Percentiles rank a stretch among this genome's conserved stretches.
Conservation (phyloP, 176 grass and related monocot genomes). For the Zizania latifolia region DNA sequence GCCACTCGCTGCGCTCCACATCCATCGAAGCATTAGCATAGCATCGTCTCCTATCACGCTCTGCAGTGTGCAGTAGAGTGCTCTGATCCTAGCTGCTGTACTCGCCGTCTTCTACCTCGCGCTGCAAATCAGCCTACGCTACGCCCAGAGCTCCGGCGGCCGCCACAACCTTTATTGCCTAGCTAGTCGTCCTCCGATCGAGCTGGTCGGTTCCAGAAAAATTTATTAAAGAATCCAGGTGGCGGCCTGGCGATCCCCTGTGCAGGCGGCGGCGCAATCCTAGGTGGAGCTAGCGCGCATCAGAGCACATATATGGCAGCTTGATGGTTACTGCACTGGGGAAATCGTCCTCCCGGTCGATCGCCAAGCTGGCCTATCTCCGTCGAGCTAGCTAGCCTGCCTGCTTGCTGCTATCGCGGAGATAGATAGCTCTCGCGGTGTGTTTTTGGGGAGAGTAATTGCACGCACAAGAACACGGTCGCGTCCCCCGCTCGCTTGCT, state of each 20-base stretch:
- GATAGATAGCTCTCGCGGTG: not conserved
- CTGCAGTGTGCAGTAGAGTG: not conserved
- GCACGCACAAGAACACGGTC: slow-evolving; percentile 34
- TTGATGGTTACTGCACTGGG: not conserved
- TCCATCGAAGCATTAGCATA: slow-evolving; percentile 21
- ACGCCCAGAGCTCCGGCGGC: not conserved
- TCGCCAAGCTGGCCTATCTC: too few species aligned
- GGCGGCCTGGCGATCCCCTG: not conserved
- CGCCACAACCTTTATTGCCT: slow-evolving; percentile 9
- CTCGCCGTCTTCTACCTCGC: not conserved
- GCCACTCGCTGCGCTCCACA: not conserved
- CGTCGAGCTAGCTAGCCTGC: not conserved
- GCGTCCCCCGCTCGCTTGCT: not conserved
- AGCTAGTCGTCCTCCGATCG: not conserved
- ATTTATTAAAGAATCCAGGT: too few species aligned
- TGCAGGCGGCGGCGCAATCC: not conserved
- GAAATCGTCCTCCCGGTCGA: not conserved
- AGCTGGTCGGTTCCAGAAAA: not conserved
- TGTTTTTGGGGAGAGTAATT: slow-evolving; percentile 19
- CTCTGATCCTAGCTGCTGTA: not conserved
- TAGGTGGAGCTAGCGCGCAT: too few species aligned
- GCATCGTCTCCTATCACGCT: slow-evolving; percentile 10
- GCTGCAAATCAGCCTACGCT: too few species aligned
- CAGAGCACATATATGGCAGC: not conserved
- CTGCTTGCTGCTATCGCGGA: not conserved